A percentile compares a stretch with the other conserved stretches of the same genome.
These are phyloP conservation scores for Ashbya aceris DNA, from an alignment of 1,139 yeast genomes.

Conservation along the genomic window DNA sequence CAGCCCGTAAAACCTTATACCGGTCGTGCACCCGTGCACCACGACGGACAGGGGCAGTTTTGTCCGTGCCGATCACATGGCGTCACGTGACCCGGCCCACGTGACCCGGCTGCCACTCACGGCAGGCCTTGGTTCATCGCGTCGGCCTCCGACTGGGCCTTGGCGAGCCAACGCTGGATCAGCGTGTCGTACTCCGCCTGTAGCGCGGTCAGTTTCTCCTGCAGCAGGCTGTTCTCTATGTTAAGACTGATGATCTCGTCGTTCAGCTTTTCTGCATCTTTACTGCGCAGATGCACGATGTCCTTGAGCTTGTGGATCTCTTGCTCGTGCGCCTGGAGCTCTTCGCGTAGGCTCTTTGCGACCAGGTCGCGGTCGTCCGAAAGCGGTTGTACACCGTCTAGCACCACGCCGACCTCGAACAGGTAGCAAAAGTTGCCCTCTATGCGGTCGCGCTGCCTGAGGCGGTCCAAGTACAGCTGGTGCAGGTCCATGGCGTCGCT, in stretches of 20 bases:
- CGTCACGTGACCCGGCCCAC: no score
- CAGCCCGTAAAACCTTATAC: no score
- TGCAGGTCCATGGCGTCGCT: neutral
- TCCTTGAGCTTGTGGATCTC: slow-evolving; percentile 23
- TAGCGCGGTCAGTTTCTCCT: slow-evolving; percentile 35
- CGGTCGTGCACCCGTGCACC: no score
- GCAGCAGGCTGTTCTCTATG: slow-evolving; percentile 59
- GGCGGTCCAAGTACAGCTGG: neutral
- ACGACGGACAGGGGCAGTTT: no score
- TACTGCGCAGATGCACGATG: slow-evolving; percentile 44
- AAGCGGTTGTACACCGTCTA: neutral
- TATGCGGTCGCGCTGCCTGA: slow-evolving; percentile 11
- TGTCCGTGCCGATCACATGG: no score
- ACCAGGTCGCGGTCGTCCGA: slow-evolving; percentile 5
- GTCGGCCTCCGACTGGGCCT: slow-evolving; percentile 51
- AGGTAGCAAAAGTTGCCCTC: slow-evolving; percentile 19
- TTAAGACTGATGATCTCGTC: slow-evolving; percentile 64
- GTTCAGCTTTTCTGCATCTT: slow-evolving; percentile 51
- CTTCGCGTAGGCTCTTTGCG: slow-evolving; percentile 10
- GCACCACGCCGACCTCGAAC: slow-evolving; percentile 2
- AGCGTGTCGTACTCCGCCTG: slow-evolving; percentile 44
- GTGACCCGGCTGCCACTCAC: neutral
- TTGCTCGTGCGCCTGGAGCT: slow-evolving; percentile 13
- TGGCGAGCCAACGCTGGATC: slow-evolving; percentile 52
- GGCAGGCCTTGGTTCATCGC: slow-evolving; percentile 37